Evolutionary conservation across 352 stramenopile genomes (phyloP), one percentile per base, ranked within the genome.

Genomic region (Phytopythium vexans): DNA sequence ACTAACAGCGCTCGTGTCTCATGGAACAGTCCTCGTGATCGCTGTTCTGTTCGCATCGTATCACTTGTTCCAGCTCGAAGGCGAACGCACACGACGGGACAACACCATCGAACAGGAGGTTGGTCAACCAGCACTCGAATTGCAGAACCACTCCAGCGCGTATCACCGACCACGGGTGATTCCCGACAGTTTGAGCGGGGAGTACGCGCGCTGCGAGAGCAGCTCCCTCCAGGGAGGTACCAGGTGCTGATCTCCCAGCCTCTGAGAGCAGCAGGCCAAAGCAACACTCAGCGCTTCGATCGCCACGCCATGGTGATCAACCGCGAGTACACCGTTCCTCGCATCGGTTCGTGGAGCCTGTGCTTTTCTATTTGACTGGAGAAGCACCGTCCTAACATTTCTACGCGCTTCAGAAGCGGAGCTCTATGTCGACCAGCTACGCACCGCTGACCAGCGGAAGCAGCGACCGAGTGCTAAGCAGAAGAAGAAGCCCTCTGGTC

Each of bases 1-100:
- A 27, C 21, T 27, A 27, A 27, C 21, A 27, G 21, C 21, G 21
- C 21, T 27, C 21, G 21, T 27, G 21, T 27, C 21, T 27, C 21
- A 27, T 27, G 21, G 21, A 27, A n/a, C 32, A 91, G 80, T 88
- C 55, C 66, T 89, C 42, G 8, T 83, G 21, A 52, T 88, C 32
- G 80, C 77, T 10, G 60, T 89, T 49, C 48, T 86, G 40, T 59
- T 84, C 14, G 74, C 77, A 27, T 72, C 75, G 37, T 89, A 83
- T 50, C 77, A 82, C 12, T 71, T 91, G 39, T 72, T 67, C 15
- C 66, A 64, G 36, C 65, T 91, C 37, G 76, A 88, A 63, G 44
- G 64, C 36, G 67, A 78, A 27, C 73, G 77, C 40, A 54, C 55
- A 31, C 59, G 55, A 14, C 61, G 54, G 31, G 54, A 55, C 32